phyloP scores from a whole-genome alignment of 2,329 filamentous ascomycete species.

The Myriosclerotinia duriaeana region DNA sequence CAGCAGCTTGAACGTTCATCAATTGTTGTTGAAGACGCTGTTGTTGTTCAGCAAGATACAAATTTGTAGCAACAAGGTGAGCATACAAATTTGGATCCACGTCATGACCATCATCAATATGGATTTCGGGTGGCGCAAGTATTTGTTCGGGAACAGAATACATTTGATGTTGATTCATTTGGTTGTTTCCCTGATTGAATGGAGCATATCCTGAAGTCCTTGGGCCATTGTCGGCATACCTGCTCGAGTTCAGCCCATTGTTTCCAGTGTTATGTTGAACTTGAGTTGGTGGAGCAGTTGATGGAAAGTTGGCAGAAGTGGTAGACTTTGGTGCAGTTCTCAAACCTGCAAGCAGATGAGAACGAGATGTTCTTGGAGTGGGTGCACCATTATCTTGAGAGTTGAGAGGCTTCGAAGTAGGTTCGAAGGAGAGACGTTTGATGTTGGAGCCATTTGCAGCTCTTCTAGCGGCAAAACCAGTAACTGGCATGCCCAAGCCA shows the following conservation, averaged over 20 bases:
- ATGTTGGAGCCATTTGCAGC: conserved; percentile 72
- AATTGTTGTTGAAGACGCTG: conserved; percentile 94
- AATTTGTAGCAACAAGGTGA: conserved; percentile 84
- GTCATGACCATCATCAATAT: conserved; percentile 68
- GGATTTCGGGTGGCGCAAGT: conserved; percentile 76
- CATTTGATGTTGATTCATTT: conserved; percentile 53
- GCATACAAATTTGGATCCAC: conserved; percentile 85
- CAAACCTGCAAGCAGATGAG: conserved; percentile 88
- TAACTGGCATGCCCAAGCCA: conserved; percentile 72
- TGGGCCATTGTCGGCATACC: conserved; percentile 40
- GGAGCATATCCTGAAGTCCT: conserved; percentile 39
- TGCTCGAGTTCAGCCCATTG: conserved; percentile 36
- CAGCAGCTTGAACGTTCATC: conserved; percentile 75
- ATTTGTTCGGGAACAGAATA: conserved; percentile 82
- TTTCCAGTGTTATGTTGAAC: conserved; percentile 40
- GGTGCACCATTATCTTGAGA: conserved; percentile 66
- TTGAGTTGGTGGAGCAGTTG: conserved; percentile 61
- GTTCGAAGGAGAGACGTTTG: conserved; percentile 82
- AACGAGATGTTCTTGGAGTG: conserved; percentile 90
- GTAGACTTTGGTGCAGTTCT: conserved; percentile 90
- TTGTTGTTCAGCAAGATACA: conserved; percentile 91
- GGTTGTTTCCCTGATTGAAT: conserved; percentile 42
- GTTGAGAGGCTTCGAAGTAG: conserved; percentile 63
- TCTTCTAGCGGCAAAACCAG: conserved; percentile 80
- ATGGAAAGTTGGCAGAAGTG: conserved; percentile 68